Percentiles rank a stretch among this genome's conserved stretches.
Evolutionary conservation across 495 filamentous ascomycete genomes (phyloP).

Genomic region (Friedmanniomyces simplex): DNA sequence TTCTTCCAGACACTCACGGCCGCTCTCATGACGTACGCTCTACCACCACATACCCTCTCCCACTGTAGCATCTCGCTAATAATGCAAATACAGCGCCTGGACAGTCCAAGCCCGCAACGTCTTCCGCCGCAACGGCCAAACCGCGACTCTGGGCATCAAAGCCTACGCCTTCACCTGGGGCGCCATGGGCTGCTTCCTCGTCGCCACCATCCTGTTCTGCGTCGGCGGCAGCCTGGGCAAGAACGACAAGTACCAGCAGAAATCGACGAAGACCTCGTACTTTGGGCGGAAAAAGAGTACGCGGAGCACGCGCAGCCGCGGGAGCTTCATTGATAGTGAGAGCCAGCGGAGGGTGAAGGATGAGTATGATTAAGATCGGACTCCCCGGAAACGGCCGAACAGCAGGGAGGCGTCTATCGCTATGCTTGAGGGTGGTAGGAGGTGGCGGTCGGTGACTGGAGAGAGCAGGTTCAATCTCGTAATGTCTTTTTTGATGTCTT

Average conservation of each 20-base stretch:
- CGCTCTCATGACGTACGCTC: constrained; percentile 59
- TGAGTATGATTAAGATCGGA: constrained; percentile 42
- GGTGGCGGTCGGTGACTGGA: neutral
- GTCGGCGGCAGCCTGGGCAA: constrained; percentile 34
- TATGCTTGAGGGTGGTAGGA: no score
- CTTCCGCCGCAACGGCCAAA: constrained; percentile 49
- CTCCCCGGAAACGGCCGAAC: no score
- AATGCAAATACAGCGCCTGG: constrained; percentile 46
- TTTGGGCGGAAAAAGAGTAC: constrained; percentile 35
- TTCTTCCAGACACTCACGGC: constrained; percentile 55
- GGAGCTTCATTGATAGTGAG: constrained; percentile 43
- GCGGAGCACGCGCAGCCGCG: constrained; percentile 31
- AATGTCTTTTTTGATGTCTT: neutral
- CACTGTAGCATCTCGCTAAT: neutral
- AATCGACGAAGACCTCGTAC: constrained; percentile 10
- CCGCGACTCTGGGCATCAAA: constrained; percentile 55
- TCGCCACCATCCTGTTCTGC: constrained; percentile 65
- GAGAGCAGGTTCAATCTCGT: neutral
- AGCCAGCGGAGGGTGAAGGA: constrained; percentile 52
- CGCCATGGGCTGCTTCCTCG: constrained; percentile 54
- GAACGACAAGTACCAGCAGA: constrained; percentile 9
- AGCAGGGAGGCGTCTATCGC: no score
- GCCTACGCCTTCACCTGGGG: constrained; percentile 85
- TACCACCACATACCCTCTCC: neutral
- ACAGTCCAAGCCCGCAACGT: constrained; percentile 66